Percentiles rank a stretch among this genome's conserved stretches.
Evolutionary conservation across 495 filamentous ascomycete species (phyloP).

Genomic region (Letharia columbiana): DNA sequence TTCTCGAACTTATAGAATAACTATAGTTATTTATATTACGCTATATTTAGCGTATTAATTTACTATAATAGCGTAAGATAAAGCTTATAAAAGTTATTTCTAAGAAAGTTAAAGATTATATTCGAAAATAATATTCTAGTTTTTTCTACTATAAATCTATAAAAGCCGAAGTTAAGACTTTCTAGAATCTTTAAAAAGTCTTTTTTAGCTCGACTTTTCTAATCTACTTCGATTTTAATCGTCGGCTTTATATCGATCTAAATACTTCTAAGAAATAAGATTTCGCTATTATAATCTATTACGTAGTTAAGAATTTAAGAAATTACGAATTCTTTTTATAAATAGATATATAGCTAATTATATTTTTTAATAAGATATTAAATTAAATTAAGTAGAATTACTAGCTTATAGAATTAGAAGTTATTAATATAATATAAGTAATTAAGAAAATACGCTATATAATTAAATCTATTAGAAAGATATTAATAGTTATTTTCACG

Average conservation of each 20-base stretch:
- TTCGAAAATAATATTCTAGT: too few species aligned
- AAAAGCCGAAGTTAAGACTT: too few species aligned
- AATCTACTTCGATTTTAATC: too few species aligned
- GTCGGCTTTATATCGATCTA: neutral
- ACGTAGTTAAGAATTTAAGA: neutral
- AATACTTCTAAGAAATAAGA: conserved; percentile 12
- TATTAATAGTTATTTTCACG: conserved; percentile 2
- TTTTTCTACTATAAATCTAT: too few species aligned
- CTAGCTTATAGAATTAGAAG: neutral
- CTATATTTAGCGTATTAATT: neutral
- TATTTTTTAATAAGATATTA: conserved; percentile 2
- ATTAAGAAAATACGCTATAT: conserved; percentile 4
- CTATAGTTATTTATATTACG: neutral
- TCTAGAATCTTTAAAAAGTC: too few species aligned
- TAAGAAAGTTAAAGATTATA: too few species aligned
- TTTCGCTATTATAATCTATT: neutral
- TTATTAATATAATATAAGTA: neutral
- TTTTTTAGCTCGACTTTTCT: too few species aligned
- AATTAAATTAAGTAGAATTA: neutral
- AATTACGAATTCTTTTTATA: neutral
- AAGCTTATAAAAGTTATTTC: neutral
- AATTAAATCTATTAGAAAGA: neutral
- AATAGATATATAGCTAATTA: neutral
- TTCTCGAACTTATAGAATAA: neutral
- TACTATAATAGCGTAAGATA: neutral